Evolutionary conservation across 805 yeast species (phyloP).

Genomic region (Hanseniaspora pseudoguilliermondii): DNA sequence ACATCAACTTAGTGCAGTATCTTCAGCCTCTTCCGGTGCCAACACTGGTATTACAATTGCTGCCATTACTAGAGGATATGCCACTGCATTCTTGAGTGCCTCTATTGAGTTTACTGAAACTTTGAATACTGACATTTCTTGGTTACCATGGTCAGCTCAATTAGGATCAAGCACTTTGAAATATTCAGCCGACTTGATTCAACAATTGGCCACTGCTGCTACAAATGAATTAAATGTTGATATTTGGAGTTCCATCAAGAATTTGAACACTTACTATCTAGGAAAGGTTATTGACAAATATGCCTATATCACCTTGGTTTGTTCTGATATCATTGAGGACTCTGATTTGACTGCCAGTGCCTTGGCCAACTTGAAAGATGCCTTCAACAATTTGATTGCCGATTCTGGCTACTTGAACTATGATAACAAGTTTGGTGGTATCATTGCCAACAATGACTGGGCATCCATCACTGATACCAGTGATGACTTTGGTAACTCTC

Average conservation of each 20-base stretch:
- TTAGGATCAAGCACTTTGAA: constrained; percentile 24
- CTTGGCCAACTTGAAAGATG: constrained; percentile 30
- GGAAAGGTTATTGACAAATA: constrained; percentile 47
- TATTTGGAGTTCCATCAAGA: constrained; percentile 31
- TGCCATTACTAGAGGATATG: constrained; percentile 41
- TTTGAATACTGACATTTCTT: constrained; percentile 31
- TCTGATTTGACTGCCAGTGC: constrained; percentile 29
- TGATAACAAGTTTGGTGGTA: constrained; percentile 44
- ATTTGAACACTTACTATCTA: constrained; percentile 36
- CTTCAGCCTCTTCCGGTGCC: constrained; percentile 21
- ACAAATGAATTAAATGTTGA: constrained; percentile 37
- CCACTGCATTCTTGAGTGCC: constrained; percentile 35
- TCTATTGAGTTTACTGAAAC: constrained; percentile 30
- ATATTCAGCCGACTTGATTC: constrained; percentile 35
- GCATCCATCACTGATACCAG: constrained; percentile 32
- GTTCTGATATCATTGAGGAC: constrained; percentile 37
- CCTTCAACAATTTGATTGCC: constrained; percentile 25
- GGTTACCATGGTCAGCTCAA: constrained; percentile 34
- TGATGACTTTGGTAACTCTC: constrained; percentile 58
- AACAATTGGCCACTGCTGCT: constrained; percentile 34
- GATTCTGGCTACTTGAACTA: constrained; percentile 34
- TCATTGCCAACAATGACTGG: constrained; percentile 35
- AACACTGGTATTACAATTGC: constrained; percentile 33
- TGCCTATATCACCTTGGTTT: constrained; percentile 42
- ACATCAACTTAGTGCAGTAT: constrained; percentile 36